Percentiles rank a stretch among this genome's conserved stretches.
Evolutionary conservation across 2,329 filamentous ascomycete species (phyloP).

Genomic region (Colletotrichum liaoningense): DNA sequence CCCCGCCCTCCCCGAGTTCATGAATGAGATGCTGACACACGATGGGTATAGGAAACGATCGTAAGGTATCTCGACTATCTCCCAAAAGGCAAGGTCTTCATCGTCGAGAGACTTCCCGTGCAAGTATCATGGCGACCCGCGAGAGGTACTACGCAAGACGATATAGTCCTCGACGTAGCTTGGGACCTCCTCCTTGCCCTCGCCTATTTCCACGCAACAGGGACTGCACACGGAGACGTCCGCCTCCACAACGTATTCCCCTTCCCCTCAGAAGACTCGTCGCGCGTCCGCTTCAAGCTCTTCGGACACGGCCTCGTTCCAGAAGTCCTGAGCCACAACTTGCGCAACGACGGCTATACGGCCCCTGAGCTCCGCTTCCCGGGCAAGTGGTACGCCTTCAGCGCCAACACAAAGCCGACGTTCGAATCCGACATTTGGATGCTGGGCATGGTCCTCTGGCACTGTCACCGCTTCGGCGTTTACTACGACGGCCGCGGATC

Average conservation of each 20-base stretch:
- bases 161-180: slow-evolving; percentile 9
- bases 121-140: not conserved
- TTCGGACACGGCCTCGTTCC: slow-evolving; percentile 29
- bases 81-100: not conserved
- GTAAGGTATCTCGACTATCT: slow-evolving; percentile 15
- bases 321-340: not conserved
- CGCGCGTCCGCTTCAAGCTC: slow-evolving; percentile 1
- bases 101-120: not conserved
- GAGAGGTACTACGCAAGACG: not conserved
- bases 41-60: not conserved
- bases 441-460: slow-evolving; percentile 13
- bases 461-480: slow-evolving; percentile 9
- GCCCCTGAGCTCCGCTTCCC: slow-evolving; percentile 7
- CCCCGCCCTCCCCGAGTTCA: not conserved
- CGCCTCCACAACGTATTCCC: slow-evolving; percentile 2
- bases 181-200: slow-evolving; percentile 19
- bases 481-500: not conserved
- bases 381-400: not conserved
- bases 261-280: not conserved
- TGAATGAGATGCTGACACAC: not conserved
- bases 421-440: slow-evolving; percentile 19
- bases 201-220: slow-evolving; percentile 16
- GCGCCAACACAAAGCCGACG: not conserved
- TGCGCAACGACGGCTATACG: not conserved
- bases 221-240: slow-evolving; percentile 17